phyloP scores from a whole-genome alignment of 345 rosid species.

The Trapa incisa region DNA sequence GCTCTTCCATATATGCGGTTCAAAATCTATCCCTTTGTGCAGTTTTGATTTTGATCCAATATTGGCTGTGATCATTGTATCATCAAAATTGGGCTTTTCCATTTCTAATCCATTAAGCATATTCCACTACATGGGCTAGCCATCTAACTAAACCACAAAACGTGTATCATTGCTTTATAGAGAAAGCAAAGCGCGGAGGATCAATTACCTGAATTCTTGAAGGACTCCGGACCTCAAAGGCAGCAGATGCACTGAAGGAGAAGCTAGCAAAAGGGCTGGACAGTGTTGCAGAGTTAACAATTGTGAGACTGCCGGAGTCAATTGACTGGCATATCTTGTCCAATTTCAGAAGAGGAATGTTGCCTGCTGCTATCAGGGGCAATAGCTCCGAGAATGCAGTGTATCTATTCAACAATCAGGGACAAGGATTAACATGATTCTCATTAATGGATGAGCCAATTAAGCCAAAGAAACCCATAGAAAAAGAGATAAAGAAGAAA shows the following conservation, averaged over 20 bases:
- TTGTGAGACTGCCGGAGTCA: slow-evolving; percentile 34
- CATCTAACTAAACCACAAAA: neutral
- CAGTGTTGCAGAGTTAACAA: slow-evolving; percentile 56
- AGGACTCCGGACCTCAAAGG: slow-evolving; percentile 69
- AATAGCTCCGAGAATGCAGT: slow-evolving; percentile 87
- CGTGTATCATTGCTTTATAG: neutral
- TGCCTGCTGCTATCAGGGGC: slow-evolving; percentile 73
- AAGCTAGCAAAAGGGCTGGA: slow-evolving; percentile 72
- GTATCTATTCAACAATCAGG: slow-evolving; percentile 34
- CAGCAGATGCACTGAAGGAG: slow-evolving; percentile 76
- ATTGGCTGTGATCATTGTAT: neutral
- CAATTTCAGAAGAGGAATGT: slow-evolving; percentile 63
- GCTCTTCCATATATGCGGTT: neutral
- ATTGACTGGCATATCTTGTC: slow-evolving; percentile 56
- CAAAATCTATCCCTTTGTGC: neutral
- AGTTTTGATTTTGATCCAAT: neutral
- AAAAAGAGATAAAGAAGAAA: neutral
- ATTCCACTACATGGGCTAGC: neutral
- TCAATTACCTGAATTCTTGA: slow-evolving; percentile 67
- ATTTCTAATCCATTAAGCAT: neutral
- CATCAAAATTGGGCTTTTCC: neutral
- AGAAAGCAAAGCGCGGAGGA: neutral
- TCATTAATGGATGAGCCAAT: neutral
- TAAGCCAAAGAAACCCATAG: too few species aligned
- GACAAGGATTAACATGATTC: neutral